phyloP scores from a whole-genome alignment of 2,329 filamentous ascomycete species.

The Zymoseptoria crescenta region DNA sequence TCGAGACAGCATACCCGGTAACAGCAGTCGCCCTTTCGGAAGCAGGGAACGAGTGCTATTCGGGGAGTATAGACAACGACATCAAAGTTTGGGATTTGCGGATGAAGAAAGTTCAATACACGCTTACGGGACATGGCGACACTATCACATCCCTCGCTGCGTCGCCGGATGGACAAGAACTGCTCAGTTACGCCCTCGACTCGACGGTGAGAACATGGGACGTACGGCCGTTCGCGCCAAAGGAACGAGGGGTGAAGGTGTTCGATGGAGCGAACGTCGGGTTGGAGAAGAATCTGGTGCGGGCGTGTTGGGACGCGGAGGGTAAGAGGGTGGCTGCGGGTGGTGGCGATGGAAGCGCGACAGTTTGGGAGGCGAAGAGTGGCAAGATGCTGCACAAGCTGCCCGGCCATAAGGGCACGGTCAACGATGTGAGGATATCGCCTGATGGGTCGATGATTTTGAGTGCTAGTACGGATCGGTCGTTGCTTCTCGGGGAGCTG shows the following conservation, averaged over 20 bases:
- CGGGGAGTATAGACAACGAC: conserved; percentile 91
- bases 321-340: conserved; percentile 84
- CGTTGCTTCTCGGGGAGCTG: conserved; percentile 28
- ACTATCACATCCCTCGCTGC: conserved; percentile 83
- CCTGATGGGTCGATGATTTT: conserved; percentile 68
- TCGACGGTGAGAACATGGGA: conserved; percentile 94
- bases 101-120: conserved; percentile 82
- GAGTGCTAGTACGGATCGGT: conserved; percentile 30
- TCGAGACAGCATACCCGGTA: conserved; percentile 85
- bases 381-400: conserved; percentile 91
- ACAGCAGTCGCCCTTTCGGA: conserved; percentile 88
- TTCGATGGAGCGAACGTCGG: conserved; percentile 88
- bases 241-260: conserved; percentile 73
- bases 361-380: conserved; percentile 83
- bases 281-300: conserved; percentile 83
- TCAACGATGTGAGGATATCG: conserved; percentile 89
- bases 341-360: conserved; percentile 80
- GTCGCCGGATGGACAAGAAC: conserved; percentile 85
- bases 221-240: conserved; percentile 85
- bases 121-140: conserved; percentile 81
- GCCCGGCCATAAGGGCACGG: conserved; percentile 87
- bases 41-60: conserved; percentile 90
- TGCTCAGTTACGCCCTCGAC: conserved; percentile 90
- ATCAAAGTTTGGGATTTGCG: conserved; percentile 96
- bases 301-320: conserved; percentile 79